Evolutionary conservation across 192 early-diverging fungal species (phyloP), one percentile per base, ranked within the genome.

Genomic region (Chytriomyces sp.): DNA sequence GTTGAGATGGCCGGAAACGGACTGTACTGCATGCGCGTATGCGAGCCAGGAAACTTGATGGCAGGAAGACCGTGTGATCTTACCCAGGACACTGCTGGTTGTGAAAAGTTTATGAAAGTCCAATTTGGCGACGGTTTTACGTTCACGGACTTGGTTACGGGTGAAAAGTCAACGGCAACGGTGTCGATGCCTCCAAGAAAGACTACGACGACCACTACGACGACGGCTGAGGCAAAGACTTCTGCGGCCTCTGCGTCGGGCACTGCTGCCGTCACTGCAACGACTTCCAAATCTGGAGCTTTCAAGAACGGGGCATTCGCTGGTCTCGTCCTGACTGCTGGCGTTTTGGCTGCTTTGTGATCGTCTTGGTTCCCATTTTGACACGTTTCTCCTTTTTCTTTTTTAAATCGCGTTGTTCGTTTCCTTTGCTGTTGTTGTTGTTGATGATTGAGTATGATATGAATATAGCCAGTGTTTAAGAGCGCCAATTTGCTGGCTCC

Each of bases 1-100:
- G 75, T 82, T 59, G 45, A 76, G 45, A 60, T 67, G 72, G 80
- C 80, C 16, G 80, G 80, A 20, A 49, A 81, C 57, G 80, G 80
- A 3, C 67, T 67, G 13, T 81, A 53, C 62, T 81, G 80, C 72
- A 81, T 81, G 77, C 28, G 80, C 20, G 48, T 81, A 0, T 81
- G 80, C 48, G 20, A 76, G 24, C 45, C 73, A 23, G 73, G 73
- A 16, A 44, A 13, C 64, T 69, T 18, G 18, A 13, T 75, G 77
- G 18, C 57, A 1, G 53, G 24, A 8, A 24, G 18, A 10, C 13
- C n/a, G 1, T 73, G 71, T 26, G 53, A n/a, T 11, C 18, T 45
- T 11, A 61, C 28, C 7, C 53, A 73, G 8, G 71, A 73, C 45
- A 73, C 71, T 44, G 20, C 10, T 8, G 71, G 71, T 8, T 73